phyloP scores from a whole-genome alignment of 2,329 filamentous ascomycete genomes.

The Neoscytalidium dimidiatum region DNA sequence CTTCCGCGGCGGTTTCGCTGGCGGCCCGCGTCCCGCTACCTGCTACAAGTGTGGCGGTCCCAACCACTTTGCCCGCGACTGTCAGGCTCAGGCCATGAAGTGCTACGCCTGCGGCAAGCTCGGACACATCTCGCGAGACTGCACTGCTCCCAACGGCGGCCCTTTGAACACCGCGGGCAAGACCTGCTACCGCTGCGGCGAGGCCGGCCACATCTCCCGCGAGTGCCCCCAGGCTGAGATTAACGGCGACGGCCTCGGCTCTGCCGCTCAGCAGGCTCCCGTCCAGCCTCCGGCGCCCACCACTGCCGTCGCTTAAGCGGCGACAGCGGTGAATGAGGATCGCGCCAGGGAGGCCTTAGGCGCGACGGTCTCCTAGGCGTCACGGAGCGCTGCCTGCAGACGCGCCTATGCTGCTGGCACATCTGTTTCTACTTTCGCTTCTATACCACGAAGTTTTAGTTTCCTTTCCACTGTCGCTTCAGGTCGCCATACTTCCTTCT shows the following conservation, averaged over 20 bases:
- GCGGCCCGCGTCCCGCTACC: slow-evolving; percentile 65
- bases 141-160: slow-evolving; percentile 93
- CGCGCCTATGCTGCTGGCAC: neutral
- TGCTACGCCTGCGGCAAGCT: slow-evolving; percentile 97
- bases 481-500: slow-evolving; percentile 22
- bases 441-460: slow-evolving; percentile 19
- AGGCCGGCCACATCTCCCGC: slow-evolving; percentile 93
- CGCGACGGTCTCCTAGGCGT: neutral
- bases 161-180: slow-evolving; percentile 95
- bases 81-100: slow-evolving; percentile 98
- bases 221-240: slow-evolving; percentile 81
- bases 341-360: slow-evolving; percentile 19
- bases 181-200: slow-evolving; percentile 97
- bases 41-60: slow-evolving; percentile 78
- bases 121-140: slow-evolving; percentile 91
- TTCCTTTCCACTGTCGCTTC: slow-evolving; percentile 18
- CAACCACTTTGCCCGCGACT: slow-evolving; percentile 98
- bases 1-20: slow-evolving; percentile 73
- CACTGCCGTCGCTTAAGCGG: slow-evolving; percentile 38
- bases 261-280: slow-evolving; percentile 35
- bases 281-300: slow-evolving; percentile 45
- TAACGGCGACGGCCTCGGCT: slow-evolving; percentile 41
- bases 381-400: slow-evolving; percentile 2
- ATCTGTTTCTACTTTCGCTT: slow-evolving; percentile 21
- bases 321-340: slow-evolving; percentile 9